phyloP scores from a whole-genome alignment of 2,329 filamentous ascomycete genomes.

The Gaeumannomyces sp. region DNA sequence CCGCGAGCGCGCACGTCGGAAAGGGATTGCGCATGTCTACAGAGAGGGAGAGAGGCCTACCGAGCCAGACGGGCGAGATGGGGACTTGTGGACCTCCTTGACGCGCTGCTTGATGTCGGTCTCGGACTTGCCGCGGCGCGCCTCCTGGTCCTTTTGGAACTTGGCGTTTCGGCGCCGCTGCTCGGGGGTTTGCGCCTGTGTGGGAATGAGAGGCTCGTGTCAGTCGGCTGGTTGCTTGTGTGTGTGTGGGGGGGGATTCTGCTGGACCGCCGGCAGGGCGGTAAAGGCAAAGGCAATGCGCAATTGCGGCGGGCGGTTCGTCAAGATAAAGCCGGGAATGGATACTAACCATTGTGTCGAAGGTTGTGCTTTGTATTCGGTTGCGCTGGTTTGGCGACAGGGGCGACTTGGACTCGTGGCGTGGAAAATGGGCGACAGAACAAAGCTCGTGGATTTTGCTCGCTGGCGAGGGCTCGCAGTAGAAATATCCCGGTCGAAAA shows the following conservation, averaged over 20 bases:
- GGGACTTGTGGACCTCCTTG: constrained; percentile 53
- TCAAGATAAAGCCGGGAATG: no score
- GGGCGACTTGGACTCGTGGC: background rate
- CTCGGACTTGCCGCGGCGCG: constrained; percentile 69
- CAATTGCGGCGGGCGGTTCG: no score
- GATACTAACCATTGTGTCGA: background rate
- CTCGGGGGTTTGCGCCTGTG: constrained; percentile 74
- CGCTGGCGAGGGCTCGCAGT: background rate
- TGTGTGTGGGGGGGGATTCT: background rate
- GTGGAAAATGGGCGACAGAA: background rate
- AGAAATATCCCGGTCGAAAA: background rate
- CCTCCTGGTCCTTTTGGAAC: constrained; percentile 67
- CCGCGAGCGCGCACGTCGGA: background rate
- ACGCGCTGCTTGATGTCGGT: constrained; percentile 53
- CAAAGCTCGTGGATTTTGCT: background rate
- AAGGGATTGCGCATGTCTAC: no score
- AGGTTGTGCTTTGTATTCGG: background rate
- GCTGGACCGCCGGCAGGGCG: background rate
- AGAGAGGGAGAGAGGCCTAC: constrained; percentile 34
- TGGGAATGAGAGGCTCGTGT: background rate
- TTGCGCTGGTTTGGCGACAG: background rate
- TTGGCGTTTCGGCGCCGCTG: constrained; percentile 76
- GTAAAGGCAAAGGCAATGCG: background rate
- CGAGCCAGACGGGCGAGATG: constrained; percentile 58
- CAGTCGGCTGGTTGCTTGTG: background rate